Evolutionary conservation across 129 eudicot genomes (phyloP).

Genomic region (Arctium minus): DNA sequence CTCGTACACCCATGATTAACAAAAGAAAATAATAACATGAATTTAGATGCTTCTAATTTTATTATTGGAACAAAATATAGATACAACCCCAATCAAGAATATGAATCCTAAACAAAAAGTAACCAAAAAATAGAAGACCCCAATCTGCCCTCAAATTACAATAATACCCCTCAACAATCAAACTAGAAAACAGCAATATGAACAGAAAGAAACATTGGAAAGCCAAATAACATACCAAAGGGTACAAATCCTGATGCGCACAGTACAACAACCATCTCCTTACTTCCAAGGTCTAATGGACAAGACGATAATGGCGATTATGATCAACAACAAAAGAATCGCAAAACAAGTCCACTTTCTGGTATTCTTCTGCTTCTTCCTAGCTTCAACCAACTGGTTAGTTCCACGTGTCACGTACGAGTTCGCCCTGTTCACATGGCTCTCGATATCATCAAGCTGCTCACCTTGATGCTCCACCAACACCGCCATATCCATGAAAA

Average conservation of each 20-base stretch:
- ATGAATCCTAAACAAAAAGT: conserved; percentile 8
- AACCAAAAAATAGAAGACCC: conserved; percentile 1
- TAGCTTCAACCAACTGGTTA: conserved; percentile 37
- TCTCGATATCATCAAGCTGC: conserved; percentile 50
- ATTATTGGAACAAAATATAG: not conserved
- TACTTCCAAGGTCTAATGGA: conserved; percentile 44
- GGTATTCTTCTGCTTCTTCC: conserved; percentile 38
- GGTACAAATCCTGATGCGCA: not conserved
- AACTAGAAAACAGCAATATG: conserved; percentile 11
- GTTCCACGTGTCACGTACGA: conserved; percentile 52
- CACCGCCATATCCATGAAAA: conserved; percentile 70
- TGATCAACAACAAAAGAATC: conserved; percentile 31
- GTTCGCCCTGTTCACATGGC: conserved; percentile 51
- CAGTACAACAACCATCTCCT: not conserved
- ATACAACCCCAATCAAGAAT: conserved; percentile 25
- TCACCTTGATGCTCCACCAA: conserved; percentile 56
- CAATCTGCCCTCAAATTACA: conserved; percentile 8
- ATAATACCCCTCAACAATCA: conserved; percentile 1
- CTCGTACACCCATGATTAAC: too few species aligned
- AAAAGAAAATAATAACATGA: not conserved
- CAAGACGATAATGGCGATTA: conserved; percentile 29
- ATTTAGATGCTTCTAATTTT: not conserved
- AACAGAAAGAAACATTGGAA: conserved; percentile 17
- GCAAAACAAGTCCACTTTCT: conserved; percentile 46
- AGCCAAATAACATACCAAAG: conserved; percentile 11